A percentile compares a stretch with the other conserved stretches of the same genome.
Conservation (phyloP, 2,329 filamentous ascomycete genomes). For the Aureobasidium sp. region DNA sequence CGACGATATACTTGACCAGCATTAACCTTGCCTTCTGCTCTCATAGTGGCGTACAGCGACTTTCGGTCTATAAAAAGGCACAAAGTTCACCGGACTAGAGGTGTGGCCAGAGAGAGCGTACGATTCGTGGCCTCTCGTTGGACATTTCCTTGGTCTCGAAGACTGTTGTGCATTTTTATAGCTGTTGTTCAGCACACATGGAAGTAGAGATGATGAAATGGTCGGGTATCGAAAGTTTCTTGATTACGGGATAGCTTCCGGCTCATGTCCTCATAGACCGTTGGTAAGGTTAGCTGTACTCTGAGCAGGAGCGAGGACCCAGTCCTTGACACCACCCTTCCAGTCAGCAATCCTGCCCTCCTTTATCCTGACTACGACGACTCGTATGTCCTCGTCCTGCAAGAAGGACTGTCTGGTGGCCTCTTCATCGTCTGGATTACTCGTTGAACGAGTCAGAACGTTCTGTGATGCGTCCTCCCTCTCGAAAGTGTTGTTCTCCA, state of each 20-base stretch:
- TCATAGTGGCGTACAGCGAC: too few relatives aligned
- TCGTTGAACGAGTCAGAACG: constrained; percentile 2
- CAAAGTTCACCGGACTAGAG: neutral
- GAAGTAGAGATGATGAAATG: neutral
- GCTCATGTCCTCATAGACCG: neutral
- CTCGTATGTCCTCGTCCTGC: constrained; percentile 73
- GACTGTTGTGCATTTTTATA: neutral
- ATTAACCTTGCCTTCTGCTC: neutral
- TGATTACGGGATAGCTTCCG: neutral
- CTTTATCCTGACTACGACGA: constrained; percentile 77
- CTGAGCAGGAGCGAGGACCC: constrained; percentile 32
- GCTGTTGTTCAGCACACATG: neutral
- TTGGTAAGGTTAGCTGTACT: neutral
- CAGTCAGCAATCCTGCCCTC: constrained; percentile 88
- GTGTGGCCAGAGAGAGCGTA: neutral
- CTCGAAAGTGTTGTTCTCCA: constrained; percentile 74
- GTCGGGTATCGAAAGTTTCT: neutral
- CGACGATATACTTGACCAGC: neutral
- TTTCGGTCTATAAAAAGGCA: neutral
- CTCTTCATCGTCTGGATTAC: constrained; percentile 26
- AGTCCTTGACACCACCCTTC: constrained; percentile 91
- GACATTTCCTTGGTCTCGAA: neutral
- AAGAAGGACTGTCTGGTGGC: constrained; percentile 60
- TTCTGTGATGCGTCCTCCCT: constrained; percentile 19
- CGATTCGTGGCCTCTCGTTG: neutral